Conservation (phyloP, 805 yeast species). For the Saccharomycopsis javanensis region DNA sequence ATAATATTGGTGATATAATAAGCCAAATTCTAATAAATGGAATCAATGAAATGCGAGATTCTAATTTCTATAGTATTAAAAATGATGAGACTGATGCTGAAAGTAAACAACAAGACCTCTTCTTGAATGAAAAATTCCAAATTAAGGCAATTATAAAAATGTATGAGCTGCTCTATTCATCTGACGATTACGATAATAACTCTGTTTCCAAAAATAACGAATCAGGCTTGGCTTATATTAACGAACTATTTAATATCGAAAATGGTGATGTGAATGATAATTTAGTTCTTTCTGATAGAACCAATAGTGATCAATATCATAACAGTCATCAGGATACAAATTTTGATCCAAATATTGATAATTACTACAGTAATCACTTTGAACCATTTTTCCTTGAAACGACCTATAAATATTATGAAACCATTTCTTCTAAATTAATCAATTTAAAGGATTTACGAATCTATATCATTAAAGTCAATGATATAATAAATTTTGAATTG, state of each 20-base stretch:
- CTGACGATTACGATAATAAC: background rate
- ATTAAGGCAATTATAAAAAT: constrained; percentile 56
- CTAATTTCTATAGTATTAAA: background rate
- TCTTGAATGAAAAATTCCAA: constrained; percentile 35
- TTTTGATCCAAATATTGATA: constrained; percentile 35
- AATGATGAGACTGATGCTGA: constrained; percentile 19
- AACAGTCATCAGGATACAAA: constrained; percentile 10
- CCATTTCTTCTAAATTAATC: constrained; percentile 36
- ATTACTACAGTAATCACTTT: constrained; percentile 51
- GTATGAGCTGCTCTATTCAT: constrained; percentile 47
- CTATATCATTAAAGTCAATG: constrained; percentile 42
- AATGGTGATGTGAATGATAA: constrained; percentile 8
- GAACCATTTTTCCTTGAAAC: constrained; percentile 53
- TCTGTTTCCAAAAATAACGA: constrained; percentile 29
- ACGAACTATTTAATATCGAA: constrained; percentile 18
- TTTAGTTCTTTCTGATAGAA: constrained; percentile 3
- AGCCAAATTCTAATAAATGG: constrained; percentile 43
- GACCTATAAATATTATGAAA: constrained; percentile 46
- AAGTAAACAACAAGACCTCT: background rate
- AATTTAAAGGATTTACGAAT: constrained; percentile 39
- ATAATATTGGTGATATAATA: constrained; percentile 42
- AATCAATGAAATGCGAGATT: constrained; percentile 25
- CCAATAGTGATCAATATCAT: constrained; percentile 17
- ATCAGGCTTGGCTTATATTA: background rate
- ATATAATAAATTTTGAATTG: constrained; percentile 32